Evolutionary conservation across 495 filamentous ascomycete genomes (phyloP).

Genomic region (Tuber borchii): DNA sequence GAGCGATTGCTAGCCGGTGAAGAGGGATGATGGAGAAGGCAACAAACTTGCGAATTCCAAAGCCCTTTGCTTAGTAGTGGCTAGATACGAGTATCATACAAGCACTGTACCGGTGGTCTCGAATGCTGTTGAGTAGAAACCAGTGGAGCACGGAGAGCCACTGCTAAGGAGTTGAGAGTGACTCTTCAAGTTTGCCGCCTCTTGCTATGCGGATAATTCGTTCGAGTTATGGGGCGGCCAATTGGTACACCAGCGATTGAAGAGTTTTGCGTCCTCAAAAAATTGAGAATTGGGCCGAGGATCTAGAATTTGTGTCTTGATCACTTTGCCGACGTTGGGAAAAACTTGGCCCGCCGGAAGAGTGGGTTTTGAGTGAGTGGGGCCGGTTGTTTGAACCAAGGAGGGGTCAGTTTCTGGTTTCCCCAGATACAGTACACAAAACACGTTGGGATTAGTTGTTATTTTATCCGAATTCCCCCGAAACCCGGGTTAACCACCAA

Average conservation of each 20-base stretch:
- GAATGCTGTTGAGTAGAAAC: background rate
- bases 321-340: background rate
- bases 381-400: background rate
- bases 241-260: background rate
- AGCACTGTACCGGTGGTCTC: background rate
- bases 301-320: slow-evolving; percentile 1
- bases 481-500: slow-evolving; percentile 1
- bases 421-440: background rate
- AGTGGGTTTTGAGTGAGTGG: background rate
- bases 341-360: slow-evolving; percentile 1
- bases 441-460: background rate
- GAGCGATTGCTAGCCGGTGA: background rate
- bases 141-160: background rate
- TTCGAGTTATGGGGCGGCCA: background rate
- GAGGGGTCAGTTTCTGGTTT: background rate
- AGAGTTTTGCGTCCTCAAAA: background rate
- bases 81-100: background rate
- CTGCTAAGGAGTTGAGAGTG: background rate
- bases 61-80: background rate
- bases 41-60: background rate
- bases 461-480: background rate
- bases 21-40: background rate
- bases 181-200: background rate
- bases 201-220: background rate
- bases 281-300: background rate